Conservation (phyloP, 2,329 filamentous ascomycete species). For the Juglanconis juglandina region DNA sequence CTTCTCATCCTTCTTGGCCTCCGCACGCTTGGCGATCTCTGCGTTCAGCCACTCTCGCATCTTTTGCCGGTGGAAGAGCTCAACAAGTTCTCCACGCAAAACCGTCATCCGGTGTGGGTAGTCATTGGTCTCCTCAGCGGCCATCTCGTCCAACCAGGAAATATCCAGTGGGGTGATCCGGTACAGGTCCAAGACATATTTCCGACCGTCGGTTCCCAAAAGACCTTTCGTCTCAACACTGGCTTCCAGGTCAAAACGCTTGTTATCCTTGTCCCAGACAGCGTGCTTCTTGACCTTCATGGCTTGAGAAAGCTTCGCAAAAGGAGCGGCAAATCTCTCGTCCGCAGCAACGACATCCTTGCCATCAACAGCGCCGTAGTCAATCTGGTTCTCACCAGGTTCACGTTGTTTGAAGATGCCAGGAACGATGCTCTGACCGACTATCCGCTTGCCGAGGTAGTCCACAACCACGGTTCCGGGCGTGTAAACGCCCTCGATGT, state of each 20-base stretch:
- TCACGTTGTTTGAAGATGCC: conserved; percentile 99
- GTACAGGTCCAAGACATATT: conserved; percentile 97
- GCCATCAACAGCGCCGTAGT: conserved; percentile 96
- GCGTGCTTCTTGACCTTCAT: conserved; percentile 90
- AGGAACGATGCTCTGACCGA: conserved; percentile 95
- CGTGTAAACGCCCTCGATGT: conserved; percentile 91
- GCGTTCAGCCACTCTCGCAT: conserved; percentile 84
- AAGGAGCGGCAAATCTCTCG: conserved; percentile 77
- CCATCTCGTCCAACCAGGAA: conserved; percentile 78
- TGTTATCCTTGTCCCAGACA: conserved; percentile 96
- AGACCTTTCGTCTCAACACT: conserved; percentile 98
- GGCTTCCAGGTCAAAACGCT: conserved; percentile 85
- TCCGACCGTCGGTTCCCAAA: conserved; percentile 92
- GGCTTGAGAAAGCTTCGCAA: conserved; percentile 86
- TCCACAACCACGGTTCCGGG: conserved; percentile 95
- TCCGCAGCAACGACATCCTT: conserved; percentile 93
- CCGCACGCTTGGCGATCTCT: conserved; percentile 65
- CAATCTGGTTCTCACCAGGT: conserved; percentile 96
- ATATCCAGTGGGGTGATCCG: conserved; percentile 90
- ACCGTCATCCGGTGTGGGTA: conserved; percentile 98
- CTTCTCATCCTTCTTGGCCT: conserved; percentile 33
- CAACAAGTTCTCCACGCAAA: conserved; percentile 83
- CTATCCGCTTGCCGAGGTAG: conserved; percentile 94
- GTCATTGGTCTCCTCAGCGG: conserved; percentile 43
- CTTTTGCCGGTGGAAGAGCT: conserved; percentile 78